These are phyloP conservation scores for Raphanus hybrid DNA, from an alignment of 441 rosid genomes.

Conservation along the genomic window DNA sequence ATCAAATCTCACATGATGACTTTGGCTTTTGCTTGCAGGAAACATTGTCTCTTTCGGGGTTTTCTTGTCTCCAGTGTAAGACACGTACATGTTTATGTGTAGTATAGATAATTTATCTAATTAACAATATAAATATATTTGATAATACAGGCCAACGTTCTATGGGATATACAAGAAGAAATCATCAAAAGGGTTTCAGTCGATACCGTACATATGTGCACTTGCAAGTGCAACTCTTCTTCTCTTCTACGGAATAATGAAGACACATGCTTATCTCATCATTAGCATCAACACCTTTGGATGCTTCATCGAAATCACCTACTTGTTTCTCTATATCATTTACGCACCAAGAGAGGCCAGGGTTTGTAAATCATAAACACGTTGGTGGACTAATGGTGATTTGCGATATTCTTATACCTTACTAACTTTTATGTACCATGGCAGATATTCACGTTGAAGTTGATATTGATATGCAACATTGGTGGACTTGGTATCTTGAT, in stretches of 20 bases:
- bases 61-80: slow-evolving; percentile 85
- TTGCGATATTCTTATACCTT: not conserved
- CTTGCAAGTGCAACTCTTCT: slow-evolving; percentile 65
- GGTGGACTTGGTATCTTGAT: slow-evolving; percentile 52
- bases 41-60: slow-evolving; percentile 64
- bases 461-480: slow-evolving; percentile 52
- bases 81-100: not conserved
- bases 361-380: slow-evolving; percentile 36
- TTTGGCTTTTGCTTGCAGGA: slow-evolving; percentile 46
- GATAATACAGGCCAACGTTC: slow-evolving; percentile 65
- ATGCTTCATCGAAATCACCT: slow-evolving; percentile 56
- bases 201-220: slow-evolving; percentile 71
- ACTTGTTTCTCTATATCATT: slow-evolving; percentile 54
- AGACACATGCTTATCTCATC: slow-evolving; percentile 54
- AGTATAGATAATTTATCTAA: not conserved
- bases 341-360: slow-evolving; percentile 60
- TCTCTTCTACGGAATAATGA: slow-evolving; percentile 66
- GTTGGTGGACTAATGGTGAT: not conserved
- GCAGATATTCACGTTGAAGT: slow-evolving; percentile 55
- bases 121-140: not conserved
- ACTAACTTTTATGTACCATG: not conserved
- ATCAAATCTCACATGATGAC: no score
- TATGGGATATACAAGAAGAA: slow-evolving; percentile 62
- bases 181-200: slow-evolving; percentile 72
- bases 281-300: slow-evolving; percentile 69